Percentiles rank a stretch among this genome's conserved stretches.
Evolutionary conservation across 106 monocot species (phyloP).

Genomic region (Apostasia ramifera): DNA sequence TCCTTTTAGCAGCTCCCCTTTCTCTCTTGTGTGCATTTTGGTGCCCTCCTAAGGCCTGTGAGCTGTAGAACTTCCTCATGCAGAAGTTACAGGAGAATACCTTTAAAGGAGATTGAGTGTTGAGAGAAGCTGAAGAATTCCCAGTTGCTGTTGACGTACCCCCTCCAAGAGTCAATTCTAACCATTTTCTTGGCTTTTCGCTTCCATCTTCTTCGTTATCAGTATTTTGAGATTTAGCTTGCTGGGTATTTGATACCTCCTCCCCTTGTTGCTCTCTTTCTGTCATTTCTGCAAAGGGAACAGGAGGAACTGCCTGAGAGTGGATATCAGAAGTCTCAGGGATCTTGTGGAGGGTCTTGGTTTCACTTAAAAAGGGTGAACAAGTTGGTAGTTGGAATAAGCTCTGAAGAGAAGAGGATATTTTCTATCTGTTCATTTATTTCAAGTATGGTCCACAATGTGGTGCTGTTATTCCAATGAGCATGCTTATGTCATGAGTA

Average conservation of each 20-base stretch:
- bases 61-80: constrained; percentile 75
- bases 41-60: constrained; percentile 74
- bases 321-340: constrained; percentile 6
- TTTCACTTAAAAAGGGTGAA: constrained; percentile 29
- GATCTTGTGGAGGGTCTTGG: constrained; percentile 7
- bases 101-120: constrained; percentile 24
- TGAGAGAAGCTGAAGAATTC: constrained; percentile 7
- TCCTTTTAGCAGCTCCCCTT: constrained; percentile 43
- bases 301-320: background rate
- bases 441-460: constrained; percentile 23
- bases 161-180: constrained; percentile 31
- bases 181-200: constrained; percentile 18
- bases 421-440: constrained; percentile 2
- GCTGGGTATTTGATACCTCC: background rate
- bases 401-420: background rate
- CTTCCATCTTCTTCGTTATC: background rate
- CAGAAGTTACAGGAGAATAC: constrained; percentile 84
- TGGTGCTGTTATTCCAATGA: constrained; percentile 19
- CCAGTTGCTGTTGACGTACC: constrained; percentile 5
- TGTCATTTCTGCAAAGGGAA: constrained; percentile 5
- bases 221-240: background rate
- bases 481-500: constrained; percentile 22
- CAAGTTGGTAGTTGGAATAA: constrained; percentile 9
- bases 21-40: constrained; percentile 86
- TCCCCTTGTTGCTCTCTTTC: constrained; percentile 4